These are phyloP conservation scores for Colletotrichum cuscutae DNA, from an alignment of 2,329 filamentous ascomycete genomes.

Conservation along the genomic window DNA sequence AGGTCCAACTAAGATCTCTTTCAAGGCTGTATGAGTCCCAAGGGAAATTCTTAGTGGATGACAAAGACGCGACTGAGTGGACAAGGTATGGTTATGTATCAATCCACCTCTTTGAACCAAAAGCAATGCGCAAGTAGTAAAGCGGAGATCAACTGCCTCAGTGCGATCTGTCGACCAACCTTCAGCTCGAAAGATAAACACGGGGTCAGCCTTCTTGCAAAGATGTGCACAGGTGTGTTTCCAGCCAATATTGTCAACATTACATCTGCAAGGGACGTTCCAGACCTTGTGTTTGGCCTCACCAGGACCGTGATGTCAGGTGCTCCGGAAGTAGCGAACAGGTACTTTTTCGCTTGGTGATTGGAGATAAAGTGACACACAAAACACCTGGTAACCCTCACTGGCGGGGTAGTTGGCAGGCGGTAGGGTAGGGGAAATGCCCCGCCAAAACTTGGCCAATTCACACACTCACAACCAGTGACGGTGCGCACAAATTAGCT, in stretches of 20 bases:
- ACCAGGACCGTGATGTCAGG: constrained; percentile 24
- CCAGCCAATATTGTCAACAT: not conserved
- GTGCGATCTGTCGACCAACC: not conserved
- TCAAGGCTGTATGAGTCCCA: too few species aligned
- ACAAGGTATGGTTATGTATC: too few species aligned
- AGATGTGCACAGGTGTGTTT: constrained; percentile 1
- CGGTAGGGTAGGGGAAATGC: constrained; percentile 31
- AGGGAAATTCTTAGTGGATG: not conserved
- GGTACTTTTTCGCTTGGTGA: not conserved
- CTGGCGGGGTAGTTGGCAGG: constrained; percentile 25
- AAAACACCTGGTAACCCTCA: constrained; percentile 7
- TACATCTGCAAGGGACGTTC: constrained; percentile 1
- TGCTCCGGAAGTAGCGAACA: not conserved
- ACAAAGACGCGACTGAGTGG: not conserved
- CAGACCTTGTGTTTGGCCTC: constrained; percentile 21
- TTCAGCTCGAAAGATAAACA: not conserved
- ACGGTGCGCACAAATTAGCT: constrained; percentile 36
- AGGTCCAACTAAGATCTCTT: too few species aligned
- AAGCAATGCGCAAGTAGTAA: not conserved
- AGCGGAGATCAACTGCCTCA: not conserved
- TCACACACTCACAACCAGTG: constrained; percentile 36
- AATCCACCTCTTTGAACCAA: not conserved
- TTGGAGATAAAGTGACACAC: not conserved
- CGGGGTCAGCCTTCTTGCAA: constrained; percentile 5
- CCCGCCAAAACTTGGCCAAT: constrained; percentile 36